Evolutionary conservation across 2,329 filamentous ascomycete species (phyloP).

Genomic region (Cadophora gregata): DNA sequence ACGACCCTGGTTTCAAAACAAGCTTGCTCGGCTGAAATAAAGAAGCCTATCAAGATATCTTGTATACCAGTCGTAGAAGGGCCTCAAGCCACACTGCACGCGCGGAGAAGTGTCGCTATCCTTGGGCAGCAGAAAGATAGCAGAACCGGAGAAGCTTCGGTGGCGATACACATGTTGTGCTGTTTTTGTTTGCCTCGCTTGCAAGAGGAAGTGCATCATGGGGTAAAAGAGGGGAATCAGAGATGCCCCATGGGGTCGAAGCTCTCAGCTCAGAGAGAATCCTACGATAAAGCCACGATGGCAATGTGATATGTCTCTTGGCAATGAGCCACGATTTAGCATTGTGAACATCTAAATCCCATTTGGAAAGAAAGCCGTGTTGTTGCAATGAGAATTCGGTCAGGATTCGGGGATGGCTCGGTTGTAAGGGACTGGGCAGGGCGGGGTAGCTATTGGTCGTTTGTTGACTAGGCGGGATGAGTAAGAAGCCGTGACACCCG

Average conservation of each 20-base stretch:
- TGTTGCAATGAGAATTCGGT: neutral
- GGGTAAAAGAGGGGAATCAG: neutral
- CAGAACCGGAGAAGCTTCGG: conserved; percentile 16
- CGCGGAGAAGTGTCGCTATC: conserved; percentile 14
- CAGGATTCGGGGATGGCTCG: conserved; percentile 10
- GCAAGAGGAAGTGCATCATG: neutral
- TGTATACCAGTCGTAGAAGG: neutral
- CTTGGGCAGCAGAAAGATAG: neutral
- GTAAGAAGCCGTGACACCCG: conserved; percentile 5
- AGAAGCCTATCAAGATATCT: neutral
- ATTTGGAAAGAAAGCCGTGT: neutral
- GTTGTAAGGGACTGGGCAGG: neutral
- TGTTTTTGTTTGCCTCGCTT: conserved; percentile 10
- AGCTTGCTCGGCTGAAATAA: neutral
- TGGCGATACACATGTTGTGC: neutral
- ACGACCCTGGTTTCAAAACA: neutral
- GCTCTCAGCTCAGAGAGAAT: neutral
- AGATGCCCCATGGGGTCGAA: conserved; percentile 5
- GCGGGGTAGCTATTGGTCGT: conserved; percentile 12
- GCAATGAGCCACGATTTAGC: conserved; percentile 7
- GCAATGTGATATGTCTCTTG: neutral
- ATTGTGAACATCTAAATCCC: neutral
- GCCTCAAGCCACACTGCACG: neutral
- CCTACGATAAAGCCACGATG: neutral
- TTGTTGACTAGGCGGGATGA: conserved; percentile 5